Base-by-base conservation (phyloP, 2,329 filamentous ascomycete species). In the Rutstroemia sp. region DNA sequence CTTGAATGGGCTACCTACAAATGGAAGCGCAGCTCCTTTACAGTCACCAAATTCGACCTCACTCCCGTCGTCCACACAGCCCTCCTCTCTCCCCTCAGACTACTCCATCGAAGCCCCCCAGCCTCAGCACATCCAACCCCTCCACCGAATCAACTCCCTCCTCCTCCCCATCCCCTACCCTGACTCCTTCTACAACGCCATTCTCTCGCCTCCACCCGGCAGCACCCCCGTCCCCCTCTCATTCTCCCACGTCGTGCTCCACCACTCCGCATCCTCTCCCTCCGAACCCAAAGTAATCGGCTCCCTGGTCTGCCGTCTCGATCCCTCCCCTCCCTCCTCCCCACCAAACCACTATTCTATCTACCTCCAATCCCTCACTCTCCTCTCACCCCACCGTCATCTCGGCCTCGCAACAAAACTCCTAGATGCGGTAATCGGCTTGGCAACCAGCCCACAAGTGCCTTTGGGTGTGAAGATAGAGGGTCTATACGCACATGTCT, bases 141-240 rank as follows among this genome's bases (percentile, higher is more conserved):
- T 87, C 5, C 81, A 80, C 41, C 79, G 83, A 63, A 84, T 87
- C 70, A 86, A 85, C 70, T 73, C 80, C 46, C 77, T 87, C 51
- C 77, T 87, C 52, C 79, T 87, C 1, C 81, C 80, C 50, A 80
- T 87, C 58, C 73, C 74, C 68, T 87, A 87, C 68, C 77, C 81
- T 3, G 83, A 86, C 67, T 74, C 75, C 49, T 87, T 87, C 72
- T 87, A 86, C 75, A 71, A 54, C 71, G 79, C 57, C 74, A 81
- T 59, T 75, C 78, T 10, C 65, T 74, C 18, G 70, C 72, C 21
- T 75, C 74, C 39, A 78, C 76, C 59, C 67, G 42, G 64, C 80
- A 81, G 73, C 84, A 42, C n/a, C 2, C 49, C 49, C 18, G 41
- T 53, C 2, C n/a, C 41, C 19, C 19, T 48, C 41, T 57, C 41